Conservation (phyloP, 176 grass and related monocot genomes). For the Aegilops bicornis region DNA sequence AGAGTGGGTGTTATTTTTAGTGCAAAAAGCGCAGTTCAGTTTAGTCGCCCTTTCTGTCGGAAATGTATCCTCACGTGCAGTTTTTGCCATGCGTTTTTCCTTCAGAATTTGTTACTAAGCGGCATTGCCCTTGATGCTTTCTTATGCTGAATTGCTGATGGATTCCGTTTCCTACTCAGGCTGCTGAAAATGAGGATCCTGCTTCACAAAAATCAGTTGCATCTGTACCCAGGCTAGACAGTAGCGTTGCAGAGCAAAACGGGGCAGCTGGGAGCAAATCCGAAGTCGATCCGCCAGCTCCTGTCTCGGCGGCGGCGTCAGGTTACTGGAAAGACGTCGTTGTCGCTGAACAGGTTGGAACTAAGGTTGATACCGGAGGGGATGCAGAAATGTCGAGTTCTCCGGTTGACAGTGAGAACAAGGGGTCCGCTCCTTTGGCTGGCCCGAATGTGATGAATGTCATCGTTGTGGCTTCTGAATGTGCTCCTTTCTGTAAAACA, state of each 20-base stretch:
- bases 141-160: not conserved
- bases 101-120: not conserved
- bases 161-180: not conserved
- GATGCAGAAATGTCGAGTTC: conserved; percentile 5
- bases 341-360: conserved; percentile 12
- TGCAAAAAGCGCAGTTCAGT: not conserved
- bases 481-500: conserved; percentile 92
- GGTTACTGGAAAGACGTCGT: conserved; percentile 23
- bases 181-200: not conserved
- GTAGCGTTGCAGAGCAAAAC: conserved; percentile 17
- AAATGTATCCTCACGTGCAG: conserved; percentile 25
- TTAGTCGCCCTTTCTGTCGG: not conserved
- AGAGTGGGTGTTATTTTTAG: not conserved
- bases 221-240: not conserved
- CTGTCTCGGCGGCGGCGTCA: not conserved
- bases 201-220: conserved; percentile 8
- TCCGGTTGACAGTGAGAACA: conserved; percentile 14
- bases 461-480: conserved; percentile 85
- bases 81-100: not conserved
- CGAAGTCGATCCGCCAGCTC: not conserved
- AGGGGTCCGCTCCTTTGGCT: conserved; percentile 56
- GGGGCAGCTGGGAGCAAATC: not conserved
- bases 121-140: not conserved
- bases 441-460: conserved; percentile 95
- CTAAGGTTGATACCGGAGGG: conserved; percentile 10